Evolutionary conservation across 2,329 filamentous ascomycete species (phyloP), one percentile per base, ranked within the genome.

Genomic region (Amylocarpus encephaloides): DNA sequence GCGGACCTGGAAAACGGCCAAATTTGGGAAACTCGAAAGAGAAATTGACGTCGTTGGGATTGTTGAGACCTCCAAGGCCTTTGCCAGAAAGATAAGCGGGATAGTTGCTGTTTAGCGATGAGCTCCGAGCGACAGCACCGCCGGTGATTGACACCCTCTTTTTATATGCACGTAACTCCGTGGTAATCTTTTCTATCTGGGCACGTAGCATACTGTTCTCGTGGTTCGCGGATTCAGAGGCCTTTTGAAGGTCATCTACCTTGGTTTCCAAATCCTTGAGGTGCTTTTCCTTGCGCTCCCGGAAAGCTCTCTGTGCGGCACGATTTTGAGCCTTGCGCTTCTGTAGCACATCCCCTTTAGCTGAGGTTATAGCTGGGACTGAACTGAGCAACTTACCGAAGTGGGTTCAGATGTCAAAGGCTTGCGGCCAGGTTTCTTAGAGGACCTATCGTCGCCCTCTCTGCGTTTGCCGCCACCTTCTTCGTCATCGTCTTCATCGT

Each of bases 11-110:
- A 22, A 94, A 77, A 52, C 83, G 78, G 42, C 93, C 93, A 63
- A 98, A 97, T 65, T 87, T 91, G 57, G 93, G 92, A 58, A 97
- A 97, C 59, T 97, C 92, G 61, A 98, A 97, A 59, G 92, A 85
- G 65, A 97, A 97, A 66, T 86, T 90, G 66, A 86, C 85, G 55
- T 86, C 85, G 62, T 76, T 82, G 48, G 84, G 72, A 59, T 82
- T 84, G 66, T 73, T 79, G 55, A 80, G 66, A 49, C 62, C 67
- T 61, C 76, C 71, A 62, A 77, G 73, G 63, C 69, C 50, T 72
- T 68, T 62, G 67, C 67, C 30, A 73, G 74, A 50, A 32, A 64
- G 51, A 49, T 64, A 63, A 30, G 59, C 42, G 19, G 60, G 61
- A 18, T 59, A 18, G 29, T 48, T 50, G 41, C 33, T 57, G 48